A percentile compares a stretch with the other conserved stretches of the same genome.
These are phyloP conservation scores for Nectriaceae sp. DNA, from an alignment of 2,329 filamentous ascomycete species.

Conservation along the genomic window DNA sequence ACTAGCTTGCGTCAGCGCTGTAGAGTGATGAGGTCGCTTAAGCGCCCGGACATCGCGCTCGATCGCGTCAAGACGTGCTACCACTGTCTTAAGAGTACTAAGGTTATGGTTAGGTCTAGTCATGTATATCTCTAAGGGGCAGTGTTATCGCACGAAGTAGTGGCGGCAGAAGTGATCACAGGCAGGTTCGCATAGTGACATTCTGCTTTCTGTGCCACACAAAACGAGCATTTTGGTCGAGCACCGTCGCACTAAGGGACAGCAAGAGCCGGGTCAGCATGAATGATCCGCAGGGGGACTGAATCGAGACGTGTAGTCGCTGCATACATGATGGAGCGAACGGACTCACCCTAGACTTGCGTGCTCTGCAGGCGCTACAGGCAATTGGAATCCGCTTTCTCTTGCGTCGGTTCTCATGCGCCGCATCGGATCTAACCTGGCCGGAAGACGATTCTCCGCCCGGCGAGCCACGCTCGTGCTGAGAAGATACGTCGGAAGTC, in stretches of 20 bases:
- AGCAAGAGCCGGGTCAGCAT: neutral
- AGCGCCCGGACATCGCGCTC: neutral
- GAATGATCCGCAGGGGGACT: neutral
- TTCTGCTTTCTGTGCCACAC: neutral
- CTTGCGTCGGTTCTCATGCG: neutral
- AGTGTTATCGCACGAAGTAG: neutral
- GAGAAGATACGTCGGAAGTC: neutral
- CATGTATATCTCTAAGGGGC: neutral
- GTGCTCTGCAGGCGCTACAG: neutral
- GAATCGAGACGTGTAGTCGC: neutral
- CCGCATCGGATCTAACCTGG: neutral
- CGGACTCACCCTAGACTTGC: neutral
- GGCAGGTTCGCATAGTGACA: neutral
- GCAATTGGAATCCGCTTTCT: neutral
- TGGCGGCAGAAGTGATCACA: neutral
- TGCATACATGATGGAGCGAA: neutral
- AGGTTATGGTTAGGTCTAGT: neutral
- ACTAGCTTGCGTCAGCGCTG: neutral
- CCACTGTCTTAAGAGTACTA: neutral
- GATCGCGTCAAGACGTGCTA: neutral
- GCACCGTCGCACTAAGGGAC: neutral
- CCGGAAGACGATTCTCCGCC: neutral
- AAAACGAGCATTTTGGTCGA: neutral
- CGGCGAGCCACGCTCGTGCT: neutral
- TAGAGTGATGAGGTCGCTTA: neutral